Conservation (phyloP, 257 asterid genomes). For the Penstemon newberryi region DNA sequence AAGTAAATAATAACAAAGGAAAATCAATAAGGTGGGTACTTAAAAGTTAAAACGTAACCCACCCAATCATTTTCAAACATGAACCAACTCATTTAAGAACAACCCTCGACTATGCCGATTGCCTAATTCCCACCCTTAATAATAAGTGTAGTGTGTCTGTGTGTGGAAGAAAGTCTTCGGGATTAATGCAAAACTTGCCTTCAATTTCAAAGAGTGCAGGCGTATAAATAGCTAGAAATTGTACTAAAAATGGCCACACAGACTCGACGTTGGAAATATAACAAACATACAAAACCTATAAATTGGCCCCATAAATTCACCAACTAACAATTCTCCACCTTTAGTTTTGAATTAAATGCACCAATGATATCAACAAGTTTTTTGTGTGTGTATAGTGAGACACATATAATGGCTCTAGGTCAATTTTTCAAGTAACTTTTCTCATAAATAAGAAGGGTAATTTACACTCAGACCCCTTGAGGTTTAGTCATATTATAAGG, state of each 20-base stretch:
- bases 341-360: constrained; percentile 27
- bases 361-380: not conserved
- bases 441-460: not conserved
- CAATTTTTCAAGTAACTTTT: not conserved
- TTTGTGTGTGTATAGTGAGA: not conserved
- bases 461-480: too few species aligned
- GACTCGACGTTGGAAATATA: constrained; percentile 24
- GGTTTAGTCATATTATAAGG: too few species aligned
- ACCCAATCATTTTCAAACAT: too few species aligned
- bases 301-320: constrained; percentile 33
- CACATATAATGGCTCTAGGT: not conserved
- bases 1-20: too few species aligned
- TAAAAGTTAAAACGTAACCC: too few species aligned
- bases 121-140: too few species aligned
- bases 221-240: not conserved
- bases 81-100: too few species aligned
- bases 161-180: too few species aligned
- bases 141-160: too few species aligned
- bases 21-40: too few species aligned
- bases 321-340: constrained; percentile 28
- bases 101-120: too few species aligned
- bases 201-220: not conserved
- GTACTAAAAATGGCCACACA: constrained; percentile 6
- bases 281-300: not conserved
- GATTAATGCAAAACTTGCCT: too few species aligned